phyloP scores from a whole-genome alignment of 306 rosid species.

The Luffa acutangula region DNA sequence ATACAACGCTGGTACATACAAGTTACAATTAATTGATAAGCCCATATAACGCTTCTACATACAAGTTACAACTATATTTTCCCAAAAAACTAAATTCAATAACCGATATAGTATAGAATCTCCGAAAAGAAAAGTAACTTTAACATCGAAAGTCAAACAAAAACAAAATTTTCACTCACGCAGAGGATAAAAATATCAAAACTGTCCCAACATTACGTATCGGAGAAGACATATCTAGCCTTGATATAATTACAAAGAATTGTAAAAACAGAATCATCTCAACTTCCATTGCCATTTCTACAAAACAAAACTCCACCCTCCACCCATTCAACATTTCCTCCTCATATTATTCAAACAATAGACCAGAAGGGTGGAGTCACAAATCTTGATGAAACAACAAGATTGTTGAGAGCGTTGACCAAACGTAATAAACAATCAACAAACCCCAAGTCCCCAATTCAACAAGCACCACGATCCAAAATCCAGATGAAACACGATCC shows the following conservation, averaged over 20 bases:
- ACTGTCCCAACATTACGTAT: neutral
- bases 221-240: neutral
- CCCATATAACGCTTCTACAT: neutral
- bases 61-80: neutral
- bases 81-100: neutral
- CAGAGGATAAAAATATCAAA: neutral
- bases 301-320: neutral
- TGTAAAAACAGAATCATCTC: neutral
- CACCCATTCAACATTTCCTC: neutral
- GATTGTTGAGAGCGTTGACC: slow-evolving; percentile 1
- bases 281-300: neutral
- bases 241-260: neutral
- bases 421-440: neutral
- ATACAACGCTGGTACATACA: neutral
- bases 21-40: neutral
- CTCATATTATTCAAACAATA: neutral
- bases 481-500: neutral
- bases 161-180: neutral
- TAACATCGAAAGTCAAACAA: neutral
- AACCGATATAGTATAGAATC: neutral
- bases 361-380: neutral
- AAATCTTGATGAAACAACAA: neutral
- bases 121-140: neutral
- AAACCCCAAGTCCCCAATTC: neutral
- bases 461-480: neutral